These are phyloP conservation scores for Glarea lozoyensis DNA, from an alignment of 495 filamentous ascomycete species.

Conservation along the genomic window DNA sequence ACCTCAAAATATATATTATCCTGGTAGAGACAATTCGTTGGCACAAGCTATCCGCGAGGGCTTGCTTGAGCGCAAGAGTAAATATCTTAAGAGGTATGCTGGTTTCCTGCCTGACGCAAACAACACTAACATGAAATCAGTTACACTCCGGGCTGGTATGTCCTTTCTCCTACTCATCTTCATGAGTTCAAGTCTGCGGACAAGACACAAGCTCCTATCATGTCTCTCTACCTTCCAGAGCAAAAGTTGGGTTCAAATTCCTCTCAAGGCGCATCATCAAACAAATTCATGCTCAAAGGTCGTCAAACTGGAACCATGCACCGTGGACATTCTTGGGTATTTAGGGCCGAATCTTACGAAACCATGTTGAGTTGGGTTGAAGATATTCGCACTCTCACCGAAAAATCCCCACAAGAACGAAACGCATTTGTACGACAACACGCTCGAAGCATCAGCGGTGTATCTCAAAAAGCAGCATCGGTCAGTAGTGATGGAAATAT, in stretches of 20 bases:
- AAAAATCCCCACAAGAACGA: constrained; percentile 81
- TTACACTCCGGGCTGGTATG: constrained; percentile 59
- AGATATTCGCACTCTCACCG: constrained; percentile 80
- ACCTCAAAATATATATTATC: constrained; percentile 80
- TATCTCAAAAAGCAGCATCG: constrained; percentile 50
- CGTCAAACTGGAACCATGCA: constrained; percentile 90
- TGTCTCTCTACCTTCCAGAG: constrained; percentile 91
- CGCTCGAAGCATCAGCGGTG: constrained; percentile 62
- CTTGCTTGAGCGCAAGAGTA: constrained; percentile 93
- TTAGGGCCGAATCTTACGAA: constrained; percentile 88
- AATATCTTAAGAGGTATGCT: constrained; percentile 98
- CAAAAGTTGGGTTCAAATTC: constrained; percentile 94
- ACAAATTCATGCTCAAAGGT: constrained; percentile 97
- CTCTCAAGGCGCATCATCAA: constrained; percentile 72
- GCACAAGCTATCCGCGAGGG: constrained; percentile 82
- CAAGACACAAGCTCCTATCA: constrained; percentile 61
- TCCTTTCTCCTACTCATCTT: constrained; percentile 89
- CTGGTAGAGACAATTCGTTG: constrained; percentile 82
- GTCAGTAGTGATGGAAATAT: constrained; percentile 63
- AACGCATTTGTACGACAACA: constrained; percentile 77
- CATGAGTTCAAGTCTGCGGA: constrained; percentile 95
- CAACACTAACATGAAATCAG: background rate
- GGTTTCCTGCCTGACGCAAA: too few species aligned
- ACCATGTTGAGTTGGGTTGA: constrained; percentile 87
- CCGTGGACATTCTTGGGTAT: constrained; percentile 94